Evolutionary conservation across 768 basidiomycete genomes (phyloP), one percentile per base, ranked within the genome.

Genomic region (Hygrocybe punicea): DNA sequence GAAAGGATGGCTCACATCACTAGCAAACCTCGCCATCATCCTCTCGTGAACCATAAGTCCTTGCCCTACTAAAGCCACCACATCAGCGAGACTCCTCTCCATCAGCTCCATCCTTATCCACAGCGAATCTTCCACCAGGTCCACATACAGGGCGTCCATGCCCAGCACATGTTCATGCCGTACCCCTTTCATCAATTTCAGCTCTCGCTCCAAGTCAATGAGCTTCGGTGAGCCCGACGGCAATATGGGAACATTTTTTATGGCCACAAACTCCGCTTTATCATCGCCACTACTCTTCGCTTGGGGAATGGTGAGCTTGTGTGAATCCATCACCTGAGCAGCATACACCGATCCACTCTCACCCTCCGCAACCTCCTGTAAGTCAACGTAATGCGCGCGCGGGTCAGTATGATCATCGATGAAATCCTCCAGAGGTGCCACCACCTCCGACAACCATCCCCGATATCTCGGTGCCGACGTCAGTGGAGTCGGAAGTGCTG

Each of bases 51-150:
- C 58, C 62, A 80, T 75, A 36, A 91, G 69, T 0, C 88, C 89
- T 58, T 82, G 76, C 11, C 74, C 79, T 6, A 81, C 82, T 17
- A 91, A 69, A 14, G 76, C 82, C 14, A 93, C 77, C 46, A 93
- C 80, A 67, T 93, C 91, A 63, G 91, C 91, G 62, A 93, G 73
- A 66, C 89, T 91, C 60, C 90, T 79, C 63, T 91, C 89, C 91
- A 93, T 91, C 33, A 93, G 81, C 68, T 92, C 90, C 91, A 93
- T 93, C 60, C 86, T 76, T 49, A 93, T 86, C 91, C 91, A 93
- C 36, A 93, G 70, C 57, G 84, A 80, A 60, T 83, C 82, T 56
- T 84, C 85, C 35, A 76, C 74, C 3, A 85, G 66, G 62, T 86
- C 83, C 25, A 89, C 84, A 68, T 89, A 90, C 21, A 90, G 70